phyloP scores from a whole-genome alignment of 2,329 filamentous ascomycete species.

The Tolypocladium nubicola region DNA sequence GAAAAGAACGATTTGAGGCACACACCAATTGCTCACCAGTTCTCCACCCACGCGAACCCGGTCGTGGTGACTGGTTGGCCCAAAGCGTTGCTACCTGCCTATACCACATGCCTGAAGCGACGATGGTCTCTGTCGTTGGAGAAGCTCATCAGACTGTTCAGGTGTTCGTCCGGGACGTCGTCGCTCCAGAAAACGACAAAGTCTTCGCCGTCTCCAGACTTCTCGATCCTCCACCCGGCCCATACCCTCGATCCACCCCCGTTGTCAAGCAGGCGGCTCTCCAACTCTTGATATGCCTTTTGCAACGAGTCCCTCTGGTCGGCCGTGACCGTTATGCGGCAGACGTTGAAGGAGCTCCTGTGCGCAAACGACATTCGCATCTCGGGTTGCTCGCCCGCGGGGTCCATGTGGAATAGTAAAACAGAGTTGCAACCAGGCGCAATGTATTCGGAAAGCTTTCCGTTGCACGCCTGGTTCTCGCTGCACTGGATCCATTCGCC shows the following conservation, averaged over 20 bases:
- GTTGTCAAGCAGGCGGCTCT: slow-evolving; percentile 17
- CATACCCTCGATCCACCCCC: slow-evolving; percentile 21
- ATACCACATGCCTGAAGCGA: slow-evolving; percentile 14
- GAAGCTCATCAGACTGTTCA: slow-evolving; percentile 13
- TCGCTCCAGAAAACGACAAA: slow-evolving; percentile 29
- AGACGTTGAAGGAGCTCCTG: slow-evolving; percentile 23
- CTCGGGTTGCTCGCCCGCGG: slow-evolving; percentile 14
- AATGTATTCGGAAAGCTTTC: slow-evolving; percentile 21
- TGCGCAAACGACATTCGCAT: slow-evolving; percentile 13
- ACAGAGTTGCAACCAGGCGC: slow-evolving; percentile 19
- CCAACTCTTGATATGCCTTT: slow-evolving; percentile 20
- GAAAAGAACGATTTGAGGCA: slow-evolving; percentile 25
- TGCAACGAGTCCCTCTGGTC: slow-evolving; percentile 21
- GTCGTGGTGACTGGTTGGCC: background rate
- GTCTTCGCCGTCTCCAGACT: slow-evolving; percentile 20
- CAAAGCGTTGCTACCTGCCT: background rate
- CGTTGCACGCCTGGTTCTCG: slow-evolving; percentile 27
- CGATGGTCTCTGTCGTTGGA: slow-evolving; percentile 11
- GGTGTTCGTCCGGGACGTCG: slow-evolving; percentile 21
- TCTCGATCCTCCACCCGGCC: slow-evolving; percentile 32
- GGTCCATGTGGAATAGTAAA: slow-evolving; percentile 30
- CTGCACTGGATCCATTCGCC: slow-evolving; percentile 30
- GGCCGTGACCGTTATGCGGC: slow-evolving; percentile 18
- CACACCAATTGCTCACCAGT: background rate
- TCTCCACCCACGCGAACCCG: background rate